Conservation (phyloP, 495 filamentous ascomycete species). For the Aspergillus indologenus region DNA sequence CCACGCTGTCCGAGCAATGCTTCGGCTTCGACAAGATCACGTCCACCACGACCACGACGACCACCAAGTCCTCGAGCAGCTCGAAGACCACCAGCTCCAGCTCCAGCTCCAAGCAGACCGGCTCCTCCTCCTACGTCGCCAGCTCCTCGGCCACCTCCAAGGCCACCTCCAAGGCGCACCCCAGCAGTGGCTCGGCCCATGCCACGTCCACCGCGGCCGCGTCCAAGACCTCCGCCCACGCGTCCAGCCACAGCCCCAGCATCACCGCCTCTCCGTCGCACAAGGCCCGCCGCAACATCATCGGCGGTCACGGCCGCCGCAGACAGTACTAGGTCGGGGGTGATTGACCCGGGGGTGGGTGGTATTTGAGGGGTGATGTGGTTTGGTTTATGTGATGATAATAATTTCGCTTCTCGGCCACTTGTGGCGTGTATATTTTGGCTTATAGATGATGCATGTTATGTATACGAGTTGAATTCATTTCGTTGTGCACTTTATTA, state of each 20-base stretch:
- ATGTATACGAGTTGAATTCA: neutral
- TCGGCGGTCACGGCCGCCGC: neutral
- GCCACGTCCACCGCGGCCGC: neutral
- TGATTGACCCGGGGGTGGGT: neutral
- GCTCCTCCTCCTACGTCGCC: neutral
- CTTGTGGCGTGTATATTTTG: neutral
- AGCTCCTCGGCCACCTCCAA: neutral
- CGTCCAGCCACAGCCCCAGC: neutral
- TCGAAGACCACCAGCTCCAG: neutral
- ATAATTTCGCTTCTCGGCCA: neutral
- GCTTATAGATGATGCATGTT: neutral
- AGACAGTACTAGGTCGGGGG: neutral
- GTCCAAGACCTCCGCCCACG: neutral
- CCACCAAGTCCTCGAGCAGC: neutral
- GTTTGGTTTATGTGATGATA: neutral
- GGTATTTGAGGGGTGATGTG: neutral
- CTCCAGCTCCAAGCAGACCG: neutral
- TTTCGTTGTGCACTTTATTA: too few relatives aligned
- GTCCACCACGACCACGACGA: neutral
- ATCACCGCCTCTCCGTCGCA: neutral
- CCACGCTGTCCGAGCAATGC: constrained; percentile 3
- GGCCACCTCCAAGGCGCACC: neutral
- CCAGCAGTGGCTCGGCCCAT: constrained; percentile 2
- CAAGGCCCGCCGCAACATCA: neutral
- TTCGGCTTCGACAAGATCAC: constrained; percentile 6